These are phyloP conservation scores for Polyporus arcularius DNA, from an alignment of 768 basidiomycete genomes.

Conservation along the genomic window DNA sequence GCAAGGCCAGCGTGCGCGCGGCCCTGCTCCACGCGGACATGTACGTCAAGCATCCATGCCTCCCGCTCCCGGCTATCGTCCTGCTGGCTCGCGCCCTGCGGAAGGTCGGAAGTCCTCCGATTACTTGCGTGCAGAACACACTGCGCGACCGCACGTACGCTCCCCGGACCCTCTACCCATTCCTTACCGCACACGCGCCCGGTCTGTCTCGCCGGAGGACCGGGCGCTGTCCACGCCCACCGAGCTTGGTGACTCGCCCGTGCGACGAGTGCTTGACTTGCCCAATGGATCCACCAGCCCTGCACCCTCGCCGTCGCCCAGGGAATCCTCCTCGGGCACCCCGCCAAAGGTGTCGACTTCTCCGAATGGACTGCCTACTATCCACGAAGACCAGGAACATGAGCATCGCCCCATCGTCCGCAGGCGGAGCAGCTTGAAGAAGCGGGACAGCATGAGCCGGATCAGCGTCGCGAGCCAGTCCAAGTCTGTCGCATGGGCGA, in stretches of 20 bases:
- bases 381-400: conserved; percentile 26
- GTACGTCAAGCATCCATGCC: conserved; percentile 14
- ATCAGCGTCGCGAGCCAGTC: conserved; percentile 51
- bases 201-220: conserved; percentile 13
- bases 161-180: conserved; percentile 49
- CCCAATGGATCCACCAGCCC: conserved; percentile 11
- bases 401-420: conserved; percentile 40
- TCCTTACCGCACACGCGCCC: conserved; percentile 39
- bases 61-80: conserved; percentile 7
- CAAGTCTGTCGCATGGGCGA: conserved; percentile 79
- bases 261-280: conserved; percentile 11
- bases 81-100: not conserved
- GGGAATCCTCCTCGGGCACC: conserved; percentile 6
- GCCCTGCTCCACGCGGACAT: conserved; percentile 17
- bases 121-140: conserved; percentile 10
- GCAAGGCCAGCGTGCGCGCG: conserved; percentile 14
- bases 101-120: conserved; percentile 16
- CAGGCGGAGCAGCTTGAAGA: conserved; percentile 66
- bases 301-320: conserved; percentile 8
- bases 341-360: conserved; percentile 16
- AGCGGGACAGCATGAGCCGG: conserved; percentile 46
- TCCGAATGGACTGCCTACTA: conserved; percentile 34
- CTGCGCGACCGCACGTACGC: conserved; percentile 25
- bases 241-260: conserved; percentile 16
- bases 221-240: conserved; percentile 19